Evolutionary conservation across 139 green algal genomes (phyloP), one percentile per base, ranked within the genome.

Genomic region (Edaphochlamys debaryana): DNA sequence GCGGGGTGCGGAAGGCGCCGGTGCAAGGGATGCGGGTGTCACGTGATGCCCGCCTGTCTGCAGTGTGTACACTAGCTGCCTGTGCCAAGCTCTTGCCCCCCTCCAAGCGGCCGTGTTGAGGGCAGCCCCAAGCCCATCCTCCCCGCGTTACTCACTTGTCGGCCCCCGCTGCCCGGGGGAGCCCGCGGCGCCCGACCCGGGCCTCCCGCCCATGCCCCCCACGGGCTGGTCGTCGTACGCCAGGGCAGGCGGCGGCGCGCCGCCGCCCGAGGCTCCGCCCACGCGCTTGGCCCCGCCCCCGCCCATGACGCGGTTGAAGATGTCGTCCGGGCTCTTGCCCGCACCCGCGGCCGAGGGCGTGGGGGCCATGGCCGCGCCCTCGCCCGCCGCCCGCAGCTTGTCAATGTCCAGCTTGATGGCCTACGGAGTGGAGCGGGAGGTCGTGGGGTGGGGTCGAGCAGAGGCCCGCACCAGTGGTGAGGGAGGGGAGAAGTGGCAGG

Each of bases 371-470:
- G 85, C 85, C 0, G 79, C 85, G 23, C 62, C 68, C 34, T 88
- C 87, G 29, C 87, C 87, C 3, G 87, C 83, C 0, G 79, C 67
- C 9, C 95, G 81, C 86, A 98, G 87, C 67, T 93, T 92, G 66
- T 96, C 93, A 4, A 98, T 95, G 71, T 98, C 87, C 0, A 77
- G 82, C 79, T 98, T 98, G 56, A 98, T 92, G 34, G 52, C 15
- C 11, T 23, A 54, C 15, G 48, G 48, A 54, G 11, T 9, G 15
- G 48, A 54, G 48, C 15, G n/a, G n/a, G n/a, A n/a, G n/a, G n/a
- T n/a, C n/a, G n/a, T n/a, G n/a, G n/a, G n/a, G n/a, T n/a, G n/a
- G n/a, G n/a, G n/a, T n/a, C n/a, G n/a, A n/a, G n/a, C n/a, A n/a
- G n/a, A n/a, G n/a, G n/a, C n/a, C n/a, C n/a, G n/a, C n/a, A n/a